A percentile compares a stretch with the other conserved stretches of the same genome.
Evolutionary conservation across 106 monocot genomes (phyloP).

Genomic region (Dioscorea dumetorum): DNA sequence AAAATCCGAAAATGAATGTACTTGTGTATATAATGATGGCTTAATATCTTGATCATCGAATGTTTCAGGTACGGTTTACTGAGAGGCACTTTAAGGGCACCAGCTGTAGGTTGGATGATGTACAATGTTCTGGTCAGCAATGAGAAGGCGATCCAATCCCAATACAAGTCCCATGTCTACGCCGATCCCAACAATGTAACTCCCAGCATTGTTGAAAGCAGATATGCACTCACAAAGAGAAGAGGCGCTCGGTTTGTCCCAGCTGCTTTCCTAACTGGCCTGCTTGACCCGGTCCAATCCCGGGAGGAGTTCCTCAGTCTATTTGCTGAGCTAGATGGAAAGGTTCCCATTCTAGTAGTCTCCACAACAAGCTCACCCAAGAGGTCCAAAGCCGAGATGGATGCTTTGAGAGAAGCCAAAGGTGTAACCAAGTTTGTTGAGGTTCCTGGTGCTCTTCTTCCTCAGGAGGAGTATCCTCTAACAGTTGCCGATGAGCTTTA

Average conservation of each 20-base stretch:
- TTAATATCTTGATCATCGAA: too few relatives aligned
- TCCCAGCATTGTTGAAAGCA: slow-evolving; percentile 47
- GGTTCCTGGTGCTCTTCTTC: slow-evolving; percentile 88
- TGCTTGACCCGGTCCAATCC: slow-evolving; percentile 84
- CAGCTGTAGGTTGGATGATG: slow-evolving; percentile 94
- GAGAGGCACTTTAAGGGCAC: slow-evolving; percentile 80
- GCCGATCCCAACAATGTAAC: slow-evolving; percentile 85
- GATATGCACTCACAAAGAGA: slow-evolving; percentile 69
- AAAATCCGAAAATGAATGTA: too few relatives aligned
- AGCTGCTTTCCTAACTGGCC: slow-evolving; percentile 91
- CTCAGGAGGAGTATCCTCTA: slow-evolving; percentile 85
- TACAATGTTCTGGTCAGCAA: slow-evolving; percentile 97
- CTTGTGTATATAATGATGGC: too few relatives aligned
- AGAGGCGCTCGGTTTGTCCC: slow-evolving; percentile 90
- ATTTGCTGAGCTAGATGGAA: slow-evolving; percentile 57
- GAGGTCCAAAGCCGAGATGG: slow-evolving; percentile 97
- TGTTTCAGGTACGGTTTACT: slow-evolving; percentile 71
- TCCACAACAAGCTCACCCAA: slow-evolving; percentile 55
- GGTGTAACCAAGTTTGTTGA: slow-evolving; percentile 89
- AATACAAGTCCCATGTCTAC: slow-evolving; percentile 96
- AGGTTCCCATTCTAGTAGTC: slow-evolving; percentile 55
- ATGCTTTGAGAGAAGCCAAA: slow-evolving; percentile 65
- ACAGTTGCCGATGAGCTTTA: slow-evolving; percentile 62
- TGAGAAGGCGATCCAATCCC: slow-evolving; percentile 80
- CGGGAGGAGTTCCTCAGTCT: slow-evolving; percentile 74